Base-by-base conservation (phyloP, 1,284 basidiomycete genomes). In the Irpex rosettiformis region DNA sequence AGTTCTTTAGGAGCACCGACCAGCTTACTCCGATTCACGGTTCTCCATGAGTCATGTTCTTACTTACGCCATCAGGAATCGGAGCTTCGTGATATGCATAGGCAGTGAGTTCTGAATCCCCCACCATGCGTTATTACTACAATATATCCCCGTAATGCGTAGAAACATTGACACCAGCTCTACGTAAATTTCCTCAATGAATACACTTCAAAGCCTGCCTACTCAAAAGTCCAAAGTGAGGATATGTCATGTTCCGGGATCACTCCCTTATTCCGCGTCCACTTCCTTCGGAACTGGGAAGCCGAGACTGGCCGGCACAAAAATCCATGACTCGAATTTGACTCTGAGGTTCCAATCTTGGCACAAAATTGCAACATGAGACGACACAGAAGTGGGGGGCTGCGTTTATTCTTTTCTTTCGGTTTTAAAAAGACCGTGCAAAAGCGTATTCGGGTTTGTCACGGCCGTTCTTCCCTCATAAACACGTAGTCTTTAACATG, bases 401-500 rank as follows among this genome's bases (percentile, higher is more conserved):
- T n/a, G 37, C 37, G 13, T 40, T n/a, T n/a, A 13, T 48, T 48
- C 22, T 48, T 21, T 52, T 25, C 28, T 21, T 16, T 52, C 25
- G 18, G 16, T 25, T 48, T 25, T 21, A 48, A 21, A n/a, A n/a
- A 48, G 18, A 48, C 18, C 24, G 45, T 7, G 11, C 16, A 11
- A 21, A 10, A 48, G 45, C 21, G 25, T 77, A 3, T 76, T 70
- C 0, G 86, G 86, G 48, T 70, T 64, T 88, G 86, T 0, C 83
- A 84, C 6, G 80, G 78, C 65, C 85, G 86, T 40, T 88, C 65
- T 1, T n/a, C n/a, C 37, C 37, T n/a, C n/a, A 40, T n/a, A 40
- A 90, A 77, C 2, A 84, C 80, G 0, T 85, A 84, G 69, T 88
- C 88, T 2, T 86, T 86, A 82, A 83, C 3, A 86, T 73, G 40